phyloP scores from a whole-genome alignment of 2,329 filamentous ascomycete species.

The Fusarium zealandicum region DNA sequence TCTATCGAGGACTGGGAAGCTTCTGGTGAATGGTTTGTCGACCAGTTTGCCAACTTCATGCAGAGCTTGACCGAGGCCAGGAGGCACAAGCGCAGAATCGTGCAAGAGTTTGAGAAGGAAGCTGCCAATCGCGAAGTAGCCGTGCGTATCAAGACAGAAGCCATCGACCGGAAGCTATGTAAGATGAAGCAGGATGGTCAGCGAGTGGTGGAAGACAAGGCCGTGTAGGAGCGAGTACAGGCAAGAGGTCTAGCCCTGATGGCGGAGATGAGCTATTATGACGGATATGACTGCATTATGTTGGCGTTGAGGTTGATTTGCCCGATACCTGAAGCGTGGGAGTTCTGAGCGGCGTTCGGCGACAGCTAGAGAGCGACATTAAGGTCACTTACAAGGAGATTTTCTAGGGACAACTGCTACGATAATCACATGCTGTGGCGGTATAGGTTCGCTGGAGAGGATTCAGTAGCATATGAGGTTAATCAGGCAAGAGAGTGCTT shows the following conservation, averaged over 20 bases:
- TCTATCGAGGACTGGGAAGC: slow-evolving; percentile 65
- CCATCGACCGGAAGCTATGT: slow-evolving; percentile 61
- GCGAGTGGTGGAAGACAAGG: slow-evolving; percentile 59
- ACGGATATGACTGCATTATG: slow-evolving; percentile 41
- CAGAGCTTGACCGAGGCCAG: slow-evolving; percentile 57
- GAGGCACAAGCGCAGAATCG: slow-evolving; percentile 56
- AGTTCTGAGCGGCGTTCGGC: slow-evolving; percentile 25
- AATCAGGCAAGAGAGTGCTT: slow-evolving; percentile 20
- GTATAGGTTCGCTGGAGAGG: slow-evolving; percentile 19
- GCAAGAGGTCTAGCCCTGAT: neutral
- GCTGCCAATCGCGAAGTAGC: slow-evolving; percentile 62
- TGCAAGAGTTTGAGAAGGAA: slow-evolving; percentile 62
- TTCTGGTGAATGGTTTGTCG: slow-evolving; percentile 66
- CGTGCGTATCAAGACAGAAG: slow-evolving; percentile 60
- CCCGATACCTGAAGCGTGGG: slow-evolving; percentile 23
- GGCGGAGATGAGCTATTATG: slow-evolving; percentile 28
- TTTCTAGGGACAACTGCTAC: slow-evolving; percentile 18
- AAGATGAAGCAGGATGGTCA: slow-evolving; percentile 65
- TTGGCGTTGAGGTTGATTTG: slow-evolving; percentile 36
- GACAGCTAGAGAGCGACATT: slow-evolving; percentile 16
- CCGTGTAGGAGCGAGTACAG: slow-evolving; percentile 16
- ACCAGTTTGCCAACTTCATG: slow-evolving; percentile 60
- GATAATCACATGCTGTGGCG: slow-evolving; percentile 19
- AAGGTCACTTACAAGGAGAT: slow-evolving; percentile 18
- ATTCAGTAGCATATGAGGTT: slow-evolving; percentile 28